These are phyloP conservation scores for Astragalus glycyphyllos DNA, from an alignment of 306 rosid species.

Conservation along the genomic window DNA sequence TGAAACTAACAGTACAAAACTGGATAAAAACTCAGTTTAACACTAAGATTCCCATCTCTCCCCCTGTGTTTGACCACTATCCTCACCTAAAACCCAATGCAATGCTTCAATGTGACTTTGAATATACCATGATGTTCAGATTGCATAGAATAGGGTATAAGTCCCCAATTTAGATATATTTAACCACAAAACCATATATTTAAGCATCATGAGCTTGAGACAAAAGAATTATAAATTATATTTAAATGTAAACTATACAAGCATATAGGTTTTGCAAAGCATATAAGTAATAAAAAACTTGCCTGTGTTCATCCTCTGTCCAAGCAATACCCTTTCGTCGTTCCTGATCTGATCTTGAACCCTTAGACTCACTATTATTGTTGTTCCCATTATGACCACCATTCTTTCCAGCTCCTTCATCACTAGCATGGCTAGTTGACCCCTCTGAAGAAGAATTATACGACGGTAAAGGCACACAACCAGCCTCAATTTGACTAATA, in stretches of 20 bases:
- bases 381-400: slow-evolving; percentile 45
- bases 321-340: slow-evolving; percentile 98
- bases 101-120: no score
- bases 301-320: slow-evolving; percentile 99
- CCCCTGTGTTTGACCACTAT: slow-evolving; percentile 15
- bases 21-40: background rate
- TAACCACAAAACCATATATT: slow-evolving; percentile 21
- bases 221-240: slow-evolving; percentile 5
- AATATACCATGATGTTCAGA: slow-evolving; percentile 31
- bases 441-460: slow-evolving; percentile 87
- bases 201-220: slow-evolving; percentile 20
- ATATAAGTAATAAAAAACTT: slow-evolving; percentile 36
- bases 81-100: slow-evolving; percentile 7
- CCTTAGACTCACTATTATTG: slow-evolving; percentile 66
- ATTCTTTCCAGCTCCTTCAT: slow-evolving; percentile 80
- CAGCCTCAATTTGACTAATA: slow-evolving; percentile 80
- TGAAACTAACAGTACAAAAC: background rate
- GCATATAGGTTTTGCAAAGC: background rate
- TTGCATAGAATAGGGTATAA: slow-evolving; percentile 35
- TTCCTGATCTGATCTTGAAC: slow-evolving; percentile 91
- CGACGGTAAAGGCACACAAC: slow-evolving; percentile 80
- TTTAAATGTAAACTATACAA: no score
- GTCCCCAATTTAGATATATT: slow-evolving; percentile 33
- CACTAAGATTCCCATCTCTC: background rate
- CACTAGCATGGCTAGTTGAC: slow-evolving; percentile 71